A percentile compares a stretch with the other conserved stretches of the same genome.
Conservation (phyloP, 371 early-diverging fungal species). For the Batkoa obscura region DNA sequence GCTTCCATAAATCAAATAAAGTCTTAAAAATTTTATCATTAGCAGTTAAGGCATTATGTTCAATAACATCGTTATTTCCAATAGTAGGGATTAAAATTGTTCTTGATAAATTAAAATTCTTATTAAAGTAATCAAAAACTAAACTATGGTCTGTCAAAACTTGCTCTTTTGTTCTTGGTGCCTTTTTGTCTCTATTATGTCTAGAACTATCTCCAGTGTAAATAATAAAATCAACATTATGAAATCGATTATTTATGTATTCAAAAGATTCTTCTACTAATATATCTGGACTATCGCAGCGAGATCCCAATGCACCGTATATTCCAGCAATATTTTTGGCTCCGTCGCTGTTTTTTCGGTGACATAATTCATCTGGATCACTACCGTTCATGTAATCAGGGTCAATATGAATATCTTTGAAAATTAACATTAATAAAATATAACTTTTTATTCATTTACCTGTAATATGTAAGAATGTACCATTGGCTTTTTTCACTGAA, state of each 20-base stretch:
- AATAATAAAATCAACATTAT: constrained; percentile 21
- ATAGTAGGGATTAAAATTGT: constrained; percentile 20
- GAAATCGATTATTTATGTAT: constrained; percentile 15
- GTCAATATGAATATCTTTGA: constrained; percentile 21
- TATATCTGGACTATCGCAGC: constrained; percentile 18
- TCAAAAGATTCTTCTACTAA: constrained; percentile 17
- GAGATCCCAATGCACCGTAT: constrained; percentile 18
- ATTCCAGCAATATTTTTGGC: constrained; percentile 11
- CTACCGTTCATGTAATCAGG: constrained; percentile 12
- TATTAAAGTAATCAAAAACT: constrained; percentile 13
- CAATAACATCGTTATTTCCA: constrained; percentile 21
- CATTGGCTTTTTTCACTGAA: too few species aligned
- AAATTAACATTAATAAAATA: background rate
- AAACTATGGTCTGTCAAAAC: constrained; percentile 14
- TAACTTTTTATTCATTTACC: constrained; percentile 9
- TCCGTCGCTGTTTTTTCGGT: constrained; percentile 7
- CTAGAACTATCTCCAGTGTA: constrained; percentile 27
- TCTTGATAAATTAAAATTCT: constrained; percentile 12
- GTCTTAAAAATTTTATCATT: constrained; percentile 5
- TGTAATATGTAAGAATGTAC: constrained; percentile 21
- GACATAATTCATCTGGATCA: constrained; percentile 14
- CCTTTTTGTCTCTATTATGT: constrained; percentile 20
- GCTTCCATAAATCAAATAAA: background rate
- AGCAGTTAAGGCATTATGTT: constrained; percentile 8
- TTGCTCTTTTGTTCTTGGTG: constrained; percentile 12